Evolutionary conservation across 2,329 filamentous ascomycete species (phyloP), one percentile per base, ranked within the genome.

Genomic region (Sporothrix protearum): DNA sequence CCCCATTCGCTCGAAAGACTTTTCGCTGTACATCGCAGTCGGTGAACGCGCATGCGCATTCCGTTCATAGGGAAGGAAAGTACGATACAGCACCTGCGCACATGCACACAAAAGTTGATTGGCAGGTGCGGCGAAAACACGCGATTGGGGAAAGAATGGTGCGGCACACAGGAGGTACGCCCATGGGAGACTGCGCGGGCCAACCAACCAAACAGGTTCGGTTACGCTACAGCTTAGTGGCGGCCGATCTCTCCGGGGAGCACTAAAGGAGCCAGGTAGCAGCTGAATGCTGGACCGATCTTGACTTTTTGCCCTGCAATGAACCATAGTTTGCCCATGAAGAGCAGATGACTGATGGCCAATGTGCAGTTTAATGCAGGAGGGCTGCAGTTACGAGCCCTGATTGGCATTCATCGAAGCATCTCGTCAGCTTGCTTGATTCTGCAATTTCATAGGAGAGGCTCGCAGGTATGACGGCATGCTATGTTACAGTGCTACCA

Each of bases 311-410:
- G n/a, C 3, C 22, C 51, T 28, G n/a, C n/a, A n/a, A n/a, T n/a
- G 51, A n/a, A 53, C 51, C 51, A 25, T 3, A 3, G 51, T 25
- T 53, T 53, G n/a, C 33, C 33, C 33, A 36, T 8, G n/a, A 36
- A 36, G 33, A 57, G 16, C n/a, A 45, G 12, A 25, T 45, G 59
- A 64, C 45, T 16, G 22, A 28, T 42, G 30, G 33, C 25, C 22
- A 7, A 33, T 47, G 45, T 36, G 64, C 28, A 66, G 25, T 5
- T 47, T 9, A 42, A 66, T 67, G 45, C 64, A 67, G 64, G 64
- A 67, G 63, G 63, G 61, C 42, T 66, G 42, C 61, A 66, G 39
- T 28, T 45, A 12, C 9, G 33, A 64, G 19, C 45, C 59, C 59
- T 66, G 30, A 16, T 14, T 30, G 22, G 22, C 39, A 25, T 3